Base-by-base conservation (phyloP, 2,329 filamentous ascomycete species). In the Calonectria pseudoreteaudii region DNA sequence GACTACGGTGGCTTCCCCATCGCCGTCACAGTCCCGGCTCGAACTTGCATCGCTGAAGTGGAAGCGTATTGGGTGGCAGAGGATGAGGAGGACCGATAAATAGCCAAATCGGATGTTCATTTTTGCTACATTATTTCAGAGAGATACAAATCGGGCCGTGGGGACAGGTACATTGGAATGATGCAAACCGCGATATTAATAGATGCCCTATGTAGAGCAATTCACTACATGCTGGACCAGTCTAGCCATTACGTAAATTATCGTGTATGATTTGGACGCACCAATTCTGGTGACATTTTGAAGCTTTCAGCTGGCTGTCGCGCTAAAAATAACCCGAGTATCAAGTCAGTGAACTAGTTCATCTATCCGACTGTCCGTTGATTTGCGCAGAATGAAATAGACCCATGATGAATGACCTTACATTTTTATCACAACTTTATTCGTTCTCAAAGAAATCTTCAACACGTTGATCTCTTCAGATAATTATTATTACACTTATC, bases 1-100 rank as follows among this genome's bases (percentile, higher is more conserved):
- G 89, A 91, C 73, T 91, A 91, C 78, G 89, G 89, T 1, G 88
- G 87, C 0, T 90, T 90, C 71, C 88, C 88, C 0, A 91, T 90
- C 38, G 86, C 86, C 31, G 86, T 91, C 1, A 91, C 88, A 0
- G 87, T 90, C 38, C 89, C 89, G 1, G 87, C 88, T 0, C 80
- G 85, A 68, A 91, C 89, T 3, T 85, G 83, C 56, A 86, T 89
- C 73, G 87, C 86, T 0, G 83, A 87, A 65, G 80, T 85, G 6
- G 81, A 86, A 52, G 82, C 83, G 0, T 87, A 87, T 75, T 82
- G 78, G 71, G 75, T 83, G 8, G 74, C 76, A 0, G 81, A 84
- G 73, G 75, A 80, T 36, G 78, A 83, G 50, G 75, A 81, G 1
- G 75, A 81, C 6, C 72, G 78, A 50, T 80, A 70, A 66, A 66